Percentiles rank a stretch among this genome's conserved stretches.
Conservation (phyloP, 2,329 filamentous ascomycete species). For the Stagonosporopsis chrysanthemi region DNA sequence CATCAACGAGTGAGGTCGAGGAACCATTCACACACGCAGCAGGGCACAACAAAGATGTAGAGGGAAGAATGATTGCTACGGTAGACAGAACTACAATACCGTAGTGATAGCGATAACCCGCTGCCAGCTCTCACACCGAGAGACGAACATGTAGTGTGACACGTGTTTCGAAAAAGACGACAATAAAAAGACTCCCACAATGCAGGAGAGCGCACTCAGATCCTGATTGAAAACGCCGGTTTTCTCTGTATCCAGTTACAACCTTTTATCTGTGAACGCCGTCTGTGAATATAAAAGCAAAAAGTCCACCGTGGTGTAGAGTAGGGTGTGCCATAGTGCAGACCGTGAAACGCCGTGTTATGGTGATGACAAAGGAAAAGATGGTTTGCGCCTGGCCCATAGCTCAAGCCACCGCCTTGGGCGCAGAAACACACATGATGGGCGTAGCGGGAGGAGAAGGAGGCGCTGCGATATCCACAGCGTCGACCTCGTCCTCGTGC, state of each 20-base stretch:
- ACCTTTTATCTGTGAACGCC: slow-evolving; percentile 11
- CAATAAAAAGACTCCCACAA: background rate
- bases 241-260: slow-evolving; percentile 2
- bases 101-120: background rate
- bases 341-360: background rate
- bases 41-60: background rate
- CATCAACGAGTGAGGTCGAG: no score
- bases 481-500: slow-evolving; percentile 9
- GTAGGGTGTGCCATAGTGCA: slow-evolving; percentile 6
- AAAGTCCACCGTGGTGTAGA: slow-evolving; percentile 5
- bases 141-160: background rate
- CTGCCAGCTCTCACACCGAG: slow-evolving; percentile 6
- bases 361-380: slow-evolving; percentile 12
- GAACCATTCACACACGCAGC: no score
- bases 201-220: slow-evolving; percentile 6
- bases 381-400: background rate
- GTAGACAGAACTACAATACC: background rate
- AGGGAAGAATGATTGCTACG: background rate
- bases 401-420: slow-evolving; percentile 22
- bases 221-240: slow-evolving; percentile 9
- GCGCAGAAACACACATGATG: slow-evolving; percentile 19
- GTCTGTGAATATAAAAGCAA: background rate
- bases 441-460: slow-evolving; percentile 35
- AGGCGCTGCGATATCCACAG: slow-evolving; percentile 25
- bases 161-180: background rate